Percentiles rank a stretch among this genome's conserved stretches.
These are phyloP conservation scores for Rehmannia glutinosa DNA, from an alignment of 257 asterid species.

Conservation along the genomic window DNA sequence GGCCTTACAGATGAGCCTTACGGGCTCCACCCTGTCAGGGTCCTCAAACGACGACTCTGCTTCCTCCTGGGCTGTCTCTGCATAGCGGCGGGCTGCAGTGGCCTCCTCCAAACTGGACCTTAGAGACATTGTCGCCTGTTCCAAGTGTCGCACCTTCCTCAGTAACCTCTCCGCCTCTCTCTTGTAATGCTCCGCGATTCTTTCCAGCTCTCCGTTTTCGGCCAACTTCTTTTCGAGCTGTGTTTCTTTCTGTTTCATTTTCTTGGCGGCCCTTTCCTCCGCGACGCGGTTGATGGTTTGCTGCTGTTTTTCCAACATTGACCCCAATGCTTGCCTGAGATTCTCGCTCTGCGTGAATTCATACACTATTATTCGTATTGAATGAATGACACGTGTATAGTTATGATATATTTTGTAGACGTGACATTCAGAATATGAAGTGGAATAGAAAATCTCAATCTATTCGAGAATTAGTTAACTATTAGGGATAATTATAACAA, in stretches of 20 bases:
- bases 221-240: background rate
- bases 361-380: too few relatives aligned
- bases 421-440: too few relatives aligned
- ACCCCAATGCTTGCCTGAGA: slow-evolving; percentile 15
- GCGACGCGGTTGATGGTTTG: background rate
- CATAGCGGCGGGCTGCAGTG: background rate
- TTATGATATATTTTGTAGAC: too few relatives aligned
- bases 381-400: too few relatives aligned
- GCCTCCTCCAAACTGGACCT: background rate
- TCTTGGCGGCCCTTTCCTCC: slow-evolving; percentile 19
- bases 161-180: slow-evolving; percentile 5
- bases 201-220: background rate
- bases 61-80: slow-evolving; percentile 18
- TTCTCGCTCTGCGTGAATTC: slow-evolving; percentile 27
- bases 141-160: slow-evolving; percentile 15
- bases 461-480: too few relatives aligned
- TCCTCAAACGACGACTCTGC: slow-evolving; percentile 34
- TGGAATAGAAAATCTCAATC: too few relatives aligned
- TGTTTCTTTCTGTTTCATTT: slow-evolving; percentile 21
- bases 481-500: too few relatives aligned
- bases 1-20: slow-evolving; percentile 26
- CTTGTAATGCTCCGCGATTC: background rate
- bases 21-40: slow-evolving; percentile 14
- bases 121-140: background rate
- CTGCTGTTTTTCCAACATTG: slow-evolving; percentile 3